Conservation (phyloP, 257 asterid species). For the Rauvolfia tetraphylla region DNA sequence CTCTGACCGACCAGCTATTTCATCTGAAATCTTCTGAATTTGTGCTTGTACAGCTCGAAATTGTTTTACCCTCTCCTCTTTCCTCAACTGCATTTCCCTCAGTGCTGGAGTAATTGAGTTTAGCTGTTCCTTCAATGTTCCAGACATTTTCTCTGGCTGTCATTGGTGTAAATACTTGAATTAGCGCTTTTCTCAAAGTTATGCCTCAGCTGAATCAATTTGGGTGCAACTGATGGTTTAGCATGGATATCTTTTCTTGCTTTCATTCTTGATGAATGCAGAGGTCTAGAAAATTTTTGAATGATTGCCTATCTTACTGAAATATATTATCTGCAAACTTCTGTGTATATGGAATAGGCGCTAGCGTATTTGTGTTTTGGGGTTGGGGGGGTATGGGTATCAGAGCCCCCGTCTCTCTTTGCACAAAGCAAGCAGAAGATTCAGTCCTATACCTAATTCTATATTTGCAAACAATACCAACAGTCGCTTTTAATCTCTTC, state of each 20-base stretch:
- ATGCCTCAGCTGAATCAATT: background rate
- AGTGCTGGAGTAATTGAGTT: constrained; percentile 79
- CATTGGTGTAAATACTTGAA: constrained; percentile 9
- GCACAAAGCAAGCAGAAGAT: background rate
- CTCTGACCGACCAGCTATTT: constrained; percentile 80
- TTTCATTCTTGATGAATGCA: background rate
- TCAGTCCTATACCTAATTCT: background rate
- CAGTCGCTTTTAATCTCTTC: background rate
- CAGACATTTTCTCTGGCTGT: constrained; percentile 95
- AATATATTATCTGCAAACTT: background rate
- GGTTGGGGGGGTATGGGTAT: background rate
- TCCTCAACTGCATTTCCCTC: constrained; percentile 80
- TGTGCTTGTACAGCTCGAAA: constrained; percentile 77
- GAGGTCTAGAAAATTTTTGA: background rate
- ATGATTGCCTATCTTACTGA: background rate
- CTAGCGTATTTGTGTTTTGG: background rate
- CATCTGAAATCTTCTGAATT: constrained; percentile 74
- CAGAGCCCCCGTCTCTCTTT: background rate
- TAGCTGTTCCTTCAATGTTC: constrained; percentile 82
- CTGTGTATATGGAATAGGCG: background rate
- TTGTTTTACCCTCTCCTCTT: constrained; percentile 76
- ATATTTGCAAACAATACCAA: background rate
- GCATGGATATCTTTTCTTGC: background rate
- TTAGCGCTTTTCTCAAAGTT: constrained; percentile 1
- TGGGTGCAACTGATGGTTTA: background rate